Base-by-base conservation (phyloP, 192 early-diverging fungal species). In the Coemansia sp. region DNA sequence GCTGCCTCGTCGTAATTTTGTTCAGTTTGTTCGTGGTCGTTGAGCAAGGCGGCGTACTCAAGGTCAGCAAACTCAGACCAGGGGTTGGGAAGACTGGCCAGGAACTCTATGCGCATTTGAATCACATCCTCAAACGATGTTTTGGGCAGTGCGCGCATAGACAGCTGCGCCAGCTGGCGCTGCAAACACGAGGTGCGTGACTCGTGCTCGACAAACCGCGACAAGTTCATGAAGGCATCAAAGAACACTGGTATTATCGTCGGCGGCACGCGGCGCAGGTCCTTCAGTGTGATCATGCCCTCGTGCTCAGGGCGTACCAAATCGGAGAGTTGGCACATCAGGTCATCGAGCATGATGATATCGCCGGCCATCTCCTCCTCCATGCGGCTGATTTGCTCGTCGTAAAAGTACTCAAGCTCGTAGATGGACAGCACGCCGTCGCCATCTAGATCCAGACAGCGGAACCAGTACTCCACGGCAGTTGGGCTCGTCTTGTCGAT, bases 391-490 rank as follows among this genome's bases (percentile, higher is more conserved):
- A 81, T 74, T 72, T 96, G 93, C 68, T 98, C 92, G 46, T 90
- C 86, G 72, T 86, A 98, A 66, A 95, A 92, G 54, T 89, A 83
- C 47, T 87, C 80, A 3, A 98, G 70, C 68, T 98, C 96, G 65
- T 91, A 89, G n/a, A 90, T 82, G 20, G 87, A 85, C 12, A 98
- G 73, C 2, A 88, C 64, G 12, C 96, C 96, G 70, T 97, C 93
- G 8, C 89, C 90, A 69, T 98, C 94, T 12, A 88, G 67, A 69
- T 98, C 96, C 72, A 98, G 82, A 61, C 91, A 93, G 57, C 92
- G 84, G 82, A 98, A 98, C 94, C 94, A 96, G 76, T 89, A 89
- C 65, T 88, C 92, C 61, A 87, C 74, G 14, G 74, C 82, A 11
- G 84, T 80, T 15, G 76, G 76, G 3, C 73, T 84, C 37, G 83